Conservation (phyloP, 805 yeast genomes). For the Myxozyma melibiosi region DNA sequence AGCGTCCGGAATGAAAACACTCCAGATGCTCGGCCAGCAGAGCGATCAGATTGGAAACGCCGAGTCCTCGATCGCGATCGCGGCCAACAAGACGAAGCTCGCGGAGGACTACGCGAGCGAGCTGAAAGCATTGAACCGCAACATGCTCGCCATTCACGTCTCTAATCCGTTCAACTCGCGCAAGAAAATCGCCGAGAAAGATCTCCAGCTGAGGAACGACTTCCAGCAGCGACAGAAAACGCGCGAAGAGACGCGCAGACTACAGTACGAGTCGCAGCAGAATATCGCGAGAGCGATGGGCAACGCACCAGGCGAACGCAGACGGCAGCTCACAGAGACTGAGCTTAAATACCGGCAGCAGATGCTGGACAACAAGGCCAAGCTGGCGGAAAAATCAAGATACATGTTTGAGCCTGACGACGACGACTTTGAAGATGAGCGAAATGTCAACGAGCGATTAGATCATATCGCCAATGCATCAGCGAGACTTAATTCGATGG, state of each 20-base stretch:
- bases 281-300: constrained; percentile 57
- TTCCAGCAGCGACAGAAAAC: constrained; percentile 62
- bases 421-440: constrained; percentile 91
- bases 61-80: constrained; percentile 72
- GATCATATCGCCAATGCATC: constrained; percentile 74
- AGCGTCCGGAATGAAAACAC: constrained; percentile 71
- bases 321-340: constrained; percentile 25
- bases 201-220: constrained; percentile 63
- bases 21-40: constrained; percentile 91
- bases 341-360: constrained; percentile 25
- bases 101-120: constrained; percentile 83
- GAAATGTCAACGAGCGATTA: constrained; percentile 78
- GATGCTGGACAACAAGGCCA: constrained; percentile 55
- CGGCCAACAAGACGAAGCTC: constrained; percentile 76
- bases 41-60: constrained; percentile 79
- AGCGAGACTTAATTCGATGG: constrained; percentile 69
- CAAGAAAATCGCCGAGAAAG: constrained; percentile 70
- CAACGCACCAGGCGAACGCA: constrained; percentile 32
- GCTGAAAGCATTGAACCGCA: constrained; percentile 74
- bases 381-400: constrained; percentile 59
- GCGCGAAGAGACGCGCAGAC: constrained; percentile 61
- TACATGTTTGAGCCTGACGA: constrained; percentile 86
- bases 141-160: constrained; percentile 77
- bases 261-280: constrained; percentile 64
- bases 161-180: constrained; percentile 87